These are phyloP conservation scores for Colletotrichum orbiculare DNA, from an alignment of 2,329 filamentous ascomycete species.

Conservation along the genomic window DNA sequence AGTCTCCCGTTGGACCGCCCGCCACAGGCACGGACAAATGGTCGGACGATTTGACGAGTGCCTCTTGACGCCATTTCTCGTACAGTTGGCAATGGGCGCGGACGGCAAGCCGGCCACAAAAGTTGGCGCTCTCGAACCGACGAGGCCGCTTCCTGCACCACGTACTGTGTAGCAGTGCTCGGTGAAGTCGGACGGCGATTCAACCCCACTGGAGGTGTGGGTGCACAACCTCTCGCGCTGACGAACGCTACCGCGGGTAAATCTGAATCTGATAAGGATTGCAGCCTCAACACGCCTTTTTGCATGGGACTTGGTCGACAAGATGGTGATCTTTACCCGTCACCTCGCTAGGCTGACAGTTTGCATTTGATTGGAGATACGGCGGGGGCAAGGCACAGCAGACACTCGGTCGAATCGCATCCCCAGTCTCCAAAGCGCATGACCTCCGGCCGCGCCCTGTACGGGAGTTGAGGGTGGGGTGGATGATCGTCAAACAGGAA, in stretches of 20 bases:
- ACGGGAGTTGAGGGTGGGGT: constrained; percentile 17
- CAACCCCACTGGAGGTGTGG: constrained; percentile 8
- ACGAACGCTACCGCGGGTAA: background rate
- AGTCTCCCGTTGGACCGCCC: constrained; percentile 26
- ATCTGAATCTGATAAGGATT: constrained; percentile 8
- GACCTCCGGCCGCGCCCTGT: constrained; percentile 13
- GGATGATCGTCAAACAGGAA: constrained; percentile 16
- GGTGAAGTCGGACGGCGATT: background rate
- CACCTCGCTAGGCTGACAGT: constrained; percentile 28
- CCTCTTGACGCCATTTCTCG: constrained; percentile 16
- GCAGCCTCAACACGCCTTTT: constrained; percentile 12
- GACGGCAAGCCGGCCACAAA: constrained; percentile 11
- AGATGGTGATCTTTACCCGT: constrained; percentile 19
- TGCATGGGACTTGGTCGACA: constrained; percentile 7
- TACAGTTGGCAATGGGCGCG: background rate
- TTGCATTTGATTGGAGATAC: constrained; percentile 18
- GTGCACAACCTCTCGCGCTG: constrained; percentile 1
- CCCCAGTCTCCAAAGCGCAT: constrained; percentile 25
- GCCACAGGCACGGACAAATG: constrained; percentile 16
- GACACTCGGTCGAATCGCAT: constrained; percentile 21
- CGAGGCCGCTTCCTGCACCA: background rate
- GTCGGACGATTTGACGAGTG: constrained; percentile 28
- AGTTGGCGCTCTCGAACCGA: background rate
- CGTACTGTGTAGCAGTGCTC: no score
- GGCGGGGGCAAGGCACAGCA: constrained; percentile 24